Evolutionary conservation across 2,329 filamentous ascomycete genomes (phyloP).

Genomic region (Cytospora mali): DNA sequence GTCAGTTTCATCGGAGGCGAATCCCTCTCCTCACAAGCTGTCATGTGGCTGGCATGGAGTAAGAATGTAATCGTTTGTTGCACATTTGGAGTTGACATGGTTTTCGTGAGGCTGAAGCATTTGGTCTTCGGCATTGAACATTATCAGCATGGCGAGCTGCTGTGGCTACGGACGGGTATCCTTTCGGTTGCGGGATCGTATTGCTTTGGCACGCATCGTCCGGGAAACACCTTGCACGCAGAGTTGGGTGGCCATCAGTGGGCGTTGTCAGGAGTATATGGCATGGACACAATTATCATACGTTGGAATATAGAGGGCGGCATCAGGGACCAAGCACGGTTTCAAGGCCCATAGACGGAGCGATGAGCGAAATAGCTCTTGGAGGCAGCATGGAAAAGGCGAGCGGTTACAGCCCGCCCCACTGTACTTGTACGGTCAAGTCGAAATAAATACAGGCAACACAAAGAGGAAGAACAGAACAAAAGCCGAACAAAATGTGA

Average conservation of each 20-base stretch:
- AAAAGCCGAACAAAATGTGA: neutral
- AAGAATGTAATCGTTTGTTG: neutral
- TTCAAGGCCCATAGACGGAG: constrained; percentile 6
- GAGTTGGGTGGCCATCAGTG: constrained; percentile 13
- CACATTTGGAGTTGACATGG: constrained; percentile 15
- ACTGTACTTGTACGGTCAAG: constrained; percentile 15
- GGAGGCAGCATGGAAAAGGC: neutral
- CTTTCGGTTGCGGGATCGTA: constrained; percentile 12
- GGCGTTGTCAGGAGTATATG: constrained; percentile 23
- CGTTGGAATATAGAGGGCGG: constrained; percentile 17
- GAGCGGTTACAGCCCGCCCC: neutral
- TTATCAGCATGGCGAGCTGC: constrained; percentile 4
- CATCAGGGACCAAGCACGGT: neutral
- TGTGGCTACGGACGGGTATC: constrained; percentile 11
- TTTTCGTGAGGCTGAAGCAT: neutral
- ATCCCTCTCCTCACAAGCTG: neutral
- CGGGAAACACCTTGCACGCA: constrained; percentile 8
- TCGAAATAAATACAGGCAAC: neutral
- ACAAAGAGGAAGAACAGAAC: neutral
- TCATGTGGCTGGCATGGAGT: neutral
- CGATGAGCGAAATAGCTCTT: neutral
- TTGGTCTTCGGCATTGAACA: neutral
- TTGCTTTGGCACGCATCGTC: constrained; percentile 15
- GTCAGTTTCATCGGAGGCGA: neutral
- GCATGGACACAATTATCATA: neutral